Evolutionary conservation across 1,139 yeast species (phyloP).

Genomic region (Yamadazyma trypodendri): DNA sequence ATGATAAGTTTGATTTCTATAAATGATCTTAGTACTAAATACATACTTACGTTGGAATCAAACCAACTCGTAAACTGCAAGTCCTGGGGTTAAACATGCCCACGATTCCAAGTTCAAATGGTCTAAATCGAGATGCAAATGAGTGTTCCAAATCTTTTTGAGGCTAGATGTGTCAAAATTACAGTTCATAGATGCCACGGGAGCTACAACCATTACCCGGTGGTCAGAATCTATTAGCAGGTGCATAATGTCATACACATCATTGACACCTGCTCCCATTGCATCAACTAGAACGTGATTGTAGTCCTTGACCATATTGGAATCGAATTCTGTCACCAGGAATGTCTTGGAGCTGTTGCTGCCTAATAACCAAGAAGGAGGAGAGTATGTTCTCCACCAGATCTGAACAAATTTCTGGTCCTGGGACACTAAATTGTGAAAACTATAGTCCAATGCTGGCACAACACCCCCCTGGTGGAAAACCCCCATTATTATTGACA

Average conservation of each 20-base stretch:
- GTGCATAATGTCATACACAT: conserved; percentile 2
- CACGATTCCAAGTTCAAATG: conserved; percentile 55
- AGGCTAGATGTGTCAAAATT: conserved; percentile 13
- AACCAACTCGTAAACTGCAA: conserved; percentile 49
- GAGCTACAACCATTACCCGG: conserved; percentile 42
- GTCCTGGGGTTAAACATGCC: conserved; percentile 56
- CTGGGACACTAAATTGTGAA: conserved; percentile 10
- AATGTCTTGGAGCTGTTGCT: conserved; percentile 20
- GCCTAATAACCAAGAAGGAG: conserved; percentile 85
- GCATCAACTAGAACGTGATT: conserved; percentile 41
- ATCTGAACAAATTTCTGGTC: conserved; percentile 36
- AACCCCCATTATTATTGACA: conserved; percentile 72
- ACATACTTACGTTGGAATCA: conserved; percentile 5
- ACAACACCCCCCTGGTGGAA: conserved; percentile 91
- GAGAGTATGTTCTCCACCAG: conserved; percentile 96
- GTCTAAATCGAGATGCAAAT: conserved; percentile 61
- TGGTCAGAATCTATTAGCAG: conserved; percentile 3
- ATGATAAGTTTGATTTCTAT: conserved; percentile 96
- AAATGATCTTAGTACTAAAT: conserved; percentile 41
- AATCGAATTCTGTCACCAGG: conserved; percentile 16
- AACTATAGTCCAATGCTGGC: conserved; percentile 52
- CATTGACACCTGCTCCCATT: conserved; percentile 50
- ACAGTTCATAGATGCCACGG: conserved; percentile 44
- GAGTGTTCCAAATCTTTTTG: conserved; percentile 41
- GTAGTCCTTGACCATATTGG: conserved; percentile 5